Evolutionary conservation across 2,329 filamentous ascomycete genomes (phyloP), one percentile per base, ranked within the genome.

Genomic region (Phyllosticta capitalensis): DNA sequence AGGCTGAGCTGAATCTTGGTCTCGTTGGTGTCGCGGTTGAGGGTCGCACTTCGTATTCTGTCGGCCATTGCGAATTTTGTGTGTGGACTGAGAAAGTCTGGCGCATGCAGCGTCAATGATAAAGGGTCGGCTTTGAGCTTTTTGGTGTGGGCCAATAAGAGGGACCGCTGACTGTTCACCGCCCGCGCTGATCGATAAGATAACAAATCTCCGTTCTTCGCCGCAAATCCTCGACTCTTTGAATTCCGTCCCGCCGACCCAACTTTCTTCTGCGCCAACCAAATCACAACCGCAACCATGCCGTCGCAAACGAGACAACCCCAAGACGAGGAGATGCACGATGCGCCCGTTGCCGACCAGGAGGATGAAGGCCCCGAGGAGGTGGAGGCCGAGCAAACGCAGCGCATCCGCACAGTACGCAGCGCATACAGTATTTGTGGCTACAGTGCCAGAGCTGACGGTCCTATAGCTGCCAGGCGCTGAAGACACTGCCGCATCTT

Each of bases 1-100:
- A 99, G 81, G 48, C 90, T 89, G 64, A 97, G 81, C 72, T 94
- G 86, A 74, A 99, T 95, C 73, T 95, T 96, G 72, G 94, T 99
- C 79, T 99, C 94, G 78, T 97, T 97, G 69, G 94, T 99, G 75
- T 92, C 87, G 72, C 94, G 90, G 64, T 88, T 85, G 67, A 97
- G 78, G 58, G 86, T 83, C 55, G 90, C 86, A 74, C 87, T 90
- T 71, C 92, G 88, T 59, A 74, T 66, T 60, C 66, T 64, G 55
- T 67, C 65, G 52, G 61, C 38, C 55, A 65, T 65, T 52, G 54
- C 30, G 53, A 50, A 2, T 33, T 14, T 38, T 51, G 38, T 2
- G n/a, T 59, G 55, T 51, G n/a, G 17, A 12, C 17, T 28, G 14
- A 9, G 52, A 30, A 26, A 48, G 17, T 45, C n/a, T 19, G 38